Evolutionary conservation across 2,329 filamentous ascomycete species (phyloP), one percentile per base, ranked within the genome.

Genomic region (Tolypocladium ophioglossoides): DNA sequence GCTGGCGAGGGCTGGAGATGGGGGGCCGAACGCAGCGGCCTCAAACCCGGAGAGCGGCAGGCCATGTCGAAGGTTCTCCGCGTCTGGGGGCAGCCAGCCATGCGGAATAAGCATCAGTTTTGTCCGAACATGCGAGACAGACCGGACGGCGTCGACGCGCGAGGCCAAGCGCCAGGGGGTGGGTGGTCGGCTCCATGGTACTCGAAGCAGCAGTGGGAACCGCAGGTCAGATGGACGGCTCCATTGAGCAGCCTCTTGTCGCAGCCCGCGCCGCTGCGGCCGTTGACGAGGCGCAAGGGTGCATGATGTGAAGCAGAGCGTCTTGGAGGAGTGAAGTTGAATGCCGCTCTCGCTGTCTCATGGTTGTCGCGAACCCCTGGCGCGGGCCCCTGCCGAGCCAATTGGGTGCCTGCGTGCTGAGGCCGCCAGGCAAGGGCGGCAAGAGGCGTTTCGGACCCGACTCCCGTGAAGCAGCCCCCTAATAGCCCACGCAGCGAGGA

Each of bases 351-450:
- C 14, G 22, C 47, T 46, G 52, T 56, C 53, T 56, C 53, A 51
- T 4, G 35, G 24, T 8, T 35, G 47, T 55, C 39, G 34, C 46
- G 53, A 37, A 37, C 47, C 53, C 55, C 20, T 51, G 55, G 27
- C 37, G 27, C 37, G 41, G 35, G 53, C 4, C 39, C 48, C 52
- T 39, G 41, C 56, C 49, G 40, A 27, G 18, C 40, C 39, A 51
- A 46, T 20, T 12, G n/a, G 20, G 34, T 20, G 38, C 27, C 20
- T 12, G 32, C 12, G 32, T 9, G 27, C 20, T 30, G 51, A 50
- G 46, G 37, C 50, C 27, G 37, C 52, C 52, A 51, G 46, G 52
- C 52, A 58, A 11, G 48, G n/a, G n/a, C n/a, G n/a, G n/a, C n/a
- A n/a, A n/a, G n/a, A n/a, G n/a, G n/a, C n/a, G 48, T 6, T 27